Conservation (phyloP, 2,329 filamentous ascomycete genomes). For the Pseudogymnoascus sp. region DNA sequence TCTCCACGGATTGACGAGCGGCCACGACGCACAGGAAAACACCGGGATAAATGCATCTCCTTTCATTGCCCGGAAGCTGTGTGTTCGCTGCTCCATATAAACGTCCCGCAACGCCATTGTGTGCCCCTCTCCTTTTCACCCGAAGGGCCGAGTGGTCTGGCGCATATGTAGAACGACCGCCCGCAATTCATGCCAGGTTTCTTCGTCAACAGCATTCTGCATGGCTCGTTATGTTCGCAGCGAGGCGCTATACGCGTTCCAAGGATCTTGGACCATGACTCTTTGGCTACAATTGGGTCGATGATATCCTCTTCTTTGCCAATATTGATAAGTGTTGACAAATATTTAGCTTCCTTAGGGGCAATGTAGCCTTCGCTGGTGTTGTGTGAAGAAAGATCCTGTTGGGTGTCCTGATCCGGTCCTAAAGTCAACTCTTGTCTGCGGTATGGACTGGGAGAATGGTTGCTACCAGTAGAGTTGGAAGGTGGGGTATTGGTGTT, state of each 20-base stretch:
- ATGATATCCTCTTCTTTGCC: conserved; percentile 35
- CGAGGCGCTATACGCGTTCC: conserved; percentile 64
- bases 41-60: no score
- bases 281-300: conserved; percentile 65
- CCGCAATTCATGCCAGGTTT: conserved; percentile 79
- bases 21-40: neutral
- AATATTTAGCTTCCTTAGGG: neutral
- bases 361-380: neutral
- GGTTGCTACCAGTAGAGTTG: neutral
- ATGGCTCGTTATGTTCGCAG: conserved; percentile 85
- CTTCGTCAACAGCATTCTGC: conserved; percentile 75
- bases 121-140: conserved; percentile 78
- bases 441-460: neutral
- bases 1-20: neutral
- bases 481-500: neutral
- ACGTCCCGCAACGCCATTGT: conserved; percentile 81
- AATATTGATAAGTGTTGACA: conserved; percentile 12
- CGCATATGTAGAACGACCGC: conserved; percentile 57
- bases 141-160: conserved; percentile 71
- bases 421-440: neutral
- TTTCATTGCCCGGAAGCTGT: neutral
- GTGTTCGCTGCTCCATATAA: conserved; percentile 43
- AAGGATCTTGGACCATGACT: conserved; percentile 81
- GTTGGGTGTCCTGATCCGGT: neutral
- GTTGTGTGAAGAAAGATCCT: neutral